These are phyloP conservation scores for Zelopaecilomyces penicillatus DNA, from an alignment of 2,329 filamentous ascomycete genomes.

Conservation along the genomic window DNA sequence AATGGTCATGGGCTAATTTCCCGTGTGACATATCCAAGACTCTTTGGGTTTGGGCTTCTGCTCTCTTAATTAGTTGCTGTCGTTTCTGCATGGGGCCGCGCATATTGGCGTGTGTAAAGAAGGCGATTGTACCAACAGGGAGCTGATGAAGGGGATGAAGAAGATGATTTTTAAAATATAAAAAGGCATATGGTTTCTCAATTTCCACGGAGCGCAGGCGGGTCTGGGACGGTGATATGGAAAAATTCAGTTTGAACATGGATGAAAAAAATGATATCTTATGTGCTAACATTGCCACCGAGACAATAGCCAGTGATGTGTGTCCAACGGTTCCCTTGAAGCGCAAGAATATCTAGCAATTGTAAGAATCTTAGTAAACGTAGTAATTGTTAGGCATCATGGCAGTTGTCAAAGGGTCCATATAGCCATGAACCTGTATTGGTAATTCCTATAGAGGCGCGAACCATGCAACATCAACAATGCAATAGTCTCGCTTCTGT, in stretches of 20 bases:
- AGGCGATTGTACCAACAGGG: slow-evolving; percentile 12
- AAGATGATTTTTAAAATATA: slow-evolving; percentile 7
- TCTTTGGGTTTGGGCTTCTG: not conserved
- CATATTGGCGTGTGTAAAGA: not conserved
- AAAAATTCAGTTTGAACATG: slow-evolving; percentile 1
- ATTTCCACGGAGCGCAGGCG: not conserved
- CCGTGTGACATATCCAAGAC: not conserved
- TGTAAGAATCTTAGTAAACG: too few species aligned
- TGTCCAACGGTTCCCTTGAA: too few species aligned
- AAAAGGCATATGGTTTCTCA: slow-evolving; percentile 5
- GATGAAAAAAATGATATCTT: not conserved
- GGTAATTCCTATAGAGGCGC: too few species aligned
- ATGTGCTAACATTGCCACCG: too few species aligned
- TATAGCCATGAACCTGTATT: too few species aligned
- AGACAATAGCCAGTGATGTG: too few species aligned
- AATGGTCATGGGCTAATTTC: slow-evolving; percentile 58
- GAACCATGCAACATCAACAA: too few species aligned
- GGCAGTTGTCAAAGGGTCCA: too few species aligned
- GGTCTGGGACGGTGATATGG: not conserved
- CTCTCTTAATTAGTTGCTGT: slow-evolving; percentile 6
- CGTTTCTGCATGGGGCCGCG: slow-evolving; percentile 1
- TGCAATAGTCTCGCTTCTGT: too few species aligned
- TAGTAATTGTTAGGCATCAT: too few species aligned
- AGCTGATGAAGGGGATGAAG: slow-evolving; percentile 1
- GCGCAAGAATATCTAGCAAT: too few species aligned